Percentiles rank a stretch among this genome's conserved stretches.
These are phyloP conservation scores for Ophiocordyceps unilateralis DNA, from an alignment of 2,329 filamentous ascomycete genomes.

Conservation along the genomic window DNA sequence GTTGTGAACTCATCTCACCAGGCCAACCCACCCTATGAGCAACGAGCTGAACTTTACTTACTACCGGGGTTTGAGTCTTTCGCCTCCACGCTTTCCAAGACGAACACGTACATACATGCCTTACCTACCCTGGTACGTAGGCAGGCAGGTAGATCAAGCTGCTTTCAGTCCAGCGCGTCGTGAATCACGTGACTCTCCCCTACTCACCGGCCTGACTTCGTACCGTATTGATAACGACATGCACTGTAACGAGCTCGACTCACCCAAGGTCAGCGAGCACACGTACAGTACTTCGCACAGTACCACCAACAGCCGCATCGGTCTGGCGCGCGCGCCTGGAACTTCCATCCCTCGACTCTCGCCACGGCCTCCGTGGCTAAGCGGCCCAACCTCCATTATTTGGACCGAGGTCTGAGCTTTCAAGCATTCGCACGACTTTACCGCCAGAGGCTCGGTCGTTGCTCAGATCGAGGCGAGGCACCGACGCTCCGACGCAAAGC, in stretches of 20 bases:
- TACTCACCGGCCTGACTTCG: no score
- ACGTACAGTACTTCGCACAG: not conserved
- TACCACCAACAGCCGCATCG: not conserved
- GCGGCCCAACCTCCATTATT: not conserved
- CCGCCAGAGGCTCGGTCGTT: no score
- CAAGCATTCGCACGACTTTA: no score
- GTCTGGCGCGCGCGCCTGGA: not conserved
- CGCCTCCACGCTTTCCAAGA: not conserved
- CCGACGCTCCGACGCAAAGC: conserved; percentile 6
- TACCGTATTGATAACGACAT: not conserved
- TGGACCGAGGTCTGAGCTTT: no score
- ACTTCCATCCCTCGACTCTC: not conserved
- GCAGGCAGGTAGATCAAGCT: no score
- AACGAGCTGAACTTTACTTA: no score
- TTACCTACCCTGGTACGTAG: no score
- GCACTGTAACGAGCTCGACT: not conserved
- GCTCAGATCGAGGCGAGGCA: not conserved
- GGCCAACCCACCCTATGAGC: no score
- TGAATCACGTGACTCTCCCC: not conserved
- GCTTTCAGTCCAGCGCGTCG: no score
- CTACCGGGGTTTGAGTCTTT: no score
- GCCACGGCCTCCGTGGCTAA: not conserved
- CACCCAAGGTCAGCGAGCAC: not conserved
- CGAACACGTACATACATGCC: not conserved
- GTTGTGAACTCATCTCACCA: no score